phyloP scores from a whole-genome alignment of 2,329 filamentous ascomycete species.

The Proliferodiscus dingleyae region DNA sequence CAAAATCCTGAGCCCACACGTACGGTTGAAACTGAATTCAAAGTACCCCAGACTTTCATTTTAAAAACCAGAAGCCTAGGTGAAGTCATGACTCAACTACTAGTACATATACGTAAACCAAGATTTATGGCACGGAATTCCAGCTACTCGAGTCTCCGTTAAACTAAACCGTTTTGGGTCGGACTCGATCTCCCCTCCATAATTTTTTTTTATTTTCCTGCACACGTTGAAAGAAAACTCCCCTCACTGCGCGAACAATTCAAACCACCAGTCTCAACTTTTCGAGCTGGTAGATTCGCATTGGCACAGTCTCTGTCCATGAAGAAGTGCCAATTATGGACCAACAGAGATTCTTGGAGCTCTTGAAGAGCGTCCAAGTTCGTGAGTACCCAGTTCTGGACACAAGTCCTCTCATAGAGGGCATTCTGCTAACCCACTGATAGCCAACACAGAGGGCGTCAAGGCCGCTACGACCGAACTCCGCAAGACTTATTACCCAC shows the following conservation, averaged over 20 bases:
- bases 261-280: conserved; percentile 1
- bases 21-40: no score
- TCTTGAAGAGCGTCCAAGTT: conserved; percentile 82
- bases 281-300: background rate
- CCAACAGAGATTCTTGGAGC: conserved; percentile 76
- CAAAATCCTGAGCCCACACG: no score
- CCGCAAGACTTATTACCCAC: conserved; percentile 88
- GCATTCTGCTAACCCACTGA: conserved; percentile 21
- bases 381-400: conserved; percentile 54
- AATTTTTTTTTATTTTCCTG: conserved; percentile 4
- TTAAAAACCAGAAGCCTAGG: no score
- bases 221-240: background rate
- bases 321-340: conserved; percentile 52
- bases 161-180: background rate
- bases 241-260: conserved; percentile 4
- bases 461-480: conserved; percentile 87
- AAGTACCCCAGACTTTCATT: no score
- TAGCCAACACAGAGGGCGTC: conserved; percentile 83
- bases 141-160: no score
- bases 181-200: background rate
- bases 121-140: background rate
- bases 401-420: conserved; percentile 10
- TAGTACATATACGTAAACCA: no score
- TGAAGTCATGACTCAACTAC: no score
- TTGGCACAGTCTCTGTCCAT: background rate